Conservation (phyloP, 2,329 filamentous ascomycete species). For the Triangularia verruculosa region DNA sequence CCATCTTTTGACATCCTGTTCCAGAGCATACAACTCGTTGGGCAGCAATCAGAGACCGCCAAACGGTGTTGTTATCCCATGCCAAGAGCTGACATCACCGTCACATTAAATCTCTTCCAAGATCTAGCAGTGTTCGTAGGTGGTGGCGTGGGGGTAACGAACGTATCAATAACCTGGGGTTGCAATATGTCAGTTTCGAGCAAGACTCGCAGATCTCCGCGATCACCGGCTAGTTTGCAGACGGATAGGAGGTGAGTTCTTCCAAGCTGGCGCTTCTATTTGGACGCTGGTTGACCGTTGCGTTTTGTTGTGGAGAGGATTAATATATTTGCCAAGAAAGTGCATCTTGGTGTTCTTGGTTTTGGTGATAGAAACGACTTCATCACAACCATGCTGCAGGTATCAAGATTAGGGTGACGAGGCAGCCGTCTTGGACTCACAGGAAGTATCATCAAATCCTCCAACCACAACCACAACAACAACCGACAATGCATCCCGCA, state of each 20-base stretch:
- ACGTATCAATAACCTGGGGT: no score
- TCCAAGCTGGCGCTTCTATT: background rate
- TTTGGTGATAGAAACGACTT: background rate
- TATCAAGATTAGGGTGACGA: background rate
- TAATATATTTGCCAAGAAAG: background rate
- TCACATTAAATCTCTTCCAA: no score
- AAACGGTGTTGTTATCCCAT: no score
- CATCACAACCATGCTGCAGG: background rate
- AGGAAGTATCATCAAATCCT: background rate
- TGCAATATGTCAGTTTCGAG: no score
- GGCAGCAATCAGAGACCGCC: no score
- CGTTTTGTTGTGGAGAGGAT: background rate
- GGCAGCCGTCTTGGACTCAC: background rate
- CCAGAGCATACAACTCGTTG: no score
- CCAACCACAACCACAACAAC: background rate
- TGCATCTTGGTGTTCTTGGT: background rate
- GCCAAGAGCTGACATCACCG: no score
- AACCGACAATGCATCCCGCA: background rate
- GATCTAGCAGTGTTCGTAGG: no score
- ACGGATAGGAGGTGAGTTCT: background rate
- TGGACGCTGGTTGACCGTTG: background rate
- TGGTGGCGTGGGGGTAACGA: no score
- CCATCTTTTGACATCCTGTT: no score
- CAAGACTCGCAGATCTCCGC: no score
- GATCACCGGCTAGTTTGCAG: background rate